These are phyloP conservation scores for Hypoxylon trugodes DNA, from an alignment of 495 filamentous ascomycete genomes.

Conservation along the genomic window DNA sequence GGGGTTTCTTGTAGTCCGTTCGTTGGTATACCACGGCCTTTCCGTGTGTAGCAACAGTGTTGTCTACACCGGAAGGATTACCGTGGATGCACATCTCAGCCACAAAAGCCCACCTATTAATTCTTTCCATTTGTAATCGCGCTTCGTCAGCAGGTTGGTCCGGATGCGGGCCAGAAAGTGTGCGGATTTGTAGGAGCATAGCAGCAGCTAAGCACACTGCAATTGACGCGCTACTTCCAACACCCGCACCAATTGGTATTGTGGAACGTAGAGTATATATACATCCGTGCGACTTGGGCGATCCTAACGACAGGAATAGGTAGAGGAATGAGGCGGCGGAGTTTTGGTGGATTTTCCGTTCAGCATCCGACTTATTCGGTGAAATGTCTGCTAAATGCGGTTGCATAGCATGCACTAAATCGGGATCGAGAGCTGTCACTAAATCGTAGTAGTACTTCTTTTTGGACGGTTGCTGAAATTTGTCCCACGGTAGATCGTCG, in stretches of 20 bases:
- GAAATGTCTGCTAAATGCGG: slow-evolving; percentile 78
- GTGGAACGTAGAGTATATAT: slow-evolving; percentile 93
- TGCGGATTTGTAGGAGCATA: slow-evolving; percentile 85
- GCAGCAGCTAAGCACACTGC: slow-evolving; percentile 89
- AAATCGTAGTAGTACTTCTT: slow-evolving; percentile 93
- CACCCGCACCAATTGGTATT: slow-evolving; percentile 89
- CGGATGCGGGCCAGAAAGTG: slow-evolving; percentile 84
- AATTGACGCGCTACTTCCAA: slow-evolving; percentile 93
- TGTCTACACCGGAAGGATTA: slow-evolving; percentile 95
- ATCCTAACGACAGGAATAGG: slow-evolving; percentile 87
- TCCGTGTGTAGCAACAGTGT: slow-evolving; percentile 92
- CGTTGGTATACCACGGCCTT: slow-evolving; percentile 93
- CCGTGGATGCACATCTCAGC: slow-evolving; percentile 97
- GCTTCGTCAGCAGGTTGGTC: slow-evolving; percentile 86
- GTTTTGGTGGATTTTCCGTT: slow-evolving; percentile 79
- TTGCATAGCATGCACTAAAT: slow-evolving; percentile 78
- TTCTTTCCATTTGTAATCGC: slow-evolving; percentile 84
- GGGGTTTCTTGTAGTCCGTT: slow-evolving; percentile 77
- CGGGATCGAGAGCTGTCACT: slow-evolving; percentile 82
- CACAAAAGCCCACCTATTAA: slow-evolving; percentile 97
- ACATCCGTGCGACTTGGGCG: slow-evolving; percentile 76
- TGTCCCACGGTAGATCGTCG: slow-evolving; percentile 82
- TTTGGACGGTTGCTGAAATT: slow-evolving; percentile 80
- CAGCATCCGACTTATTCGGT: slow-evolving; percentile 63
- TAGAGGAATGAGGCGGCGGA: slow-evolving; percentile 90